Evolutionary conservation across 129 eudicot genomes (phyloP).

Genomic region (Escallonia herrerae): DNA sequence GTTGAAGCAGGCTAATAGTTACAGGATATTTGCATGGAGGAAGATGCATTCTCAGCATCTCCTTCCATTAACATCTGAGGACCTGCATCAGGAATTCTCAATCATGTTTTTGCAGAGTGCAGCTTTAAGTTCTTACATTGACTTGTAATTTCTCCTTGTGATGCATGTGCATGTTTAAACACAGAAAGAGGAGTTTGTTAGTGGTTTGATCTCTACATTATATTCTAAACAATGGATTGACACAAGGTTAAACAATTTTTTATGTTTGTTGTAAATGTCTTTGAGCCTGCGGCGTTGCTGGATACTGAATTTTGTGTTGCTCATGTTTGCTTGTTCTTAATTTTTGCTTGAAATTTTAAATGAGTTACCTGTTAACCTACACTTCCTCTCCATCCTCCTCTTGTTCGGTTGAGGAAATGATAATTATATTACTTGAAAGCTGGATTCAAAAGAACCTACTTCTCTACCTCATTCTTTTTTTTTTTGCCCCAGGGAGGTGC

Average conservation of each 20-base stretch:
- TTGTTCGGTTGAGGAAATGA: not conserved
- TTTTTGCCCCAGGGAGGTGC: conserved; percentile 59
- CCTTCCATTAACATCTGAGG: not conserved
- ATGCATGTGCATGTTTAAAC: no score
- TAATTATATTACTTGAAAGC: not conserved
- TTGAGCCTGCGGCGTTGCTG: no score
- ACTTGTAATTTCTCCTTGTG: no score
- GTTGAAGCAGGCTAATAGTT: not conserved
- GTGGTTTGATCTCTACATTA: no score
- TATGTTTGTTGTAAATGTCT: no score
- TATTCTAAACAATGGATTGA: no score
- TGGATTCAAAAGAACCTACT: conserved; percentile 1
- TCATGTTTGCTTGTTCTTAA: no score
- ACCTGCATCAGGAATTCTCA: not conserved
- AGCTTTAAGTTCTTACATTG: no score
- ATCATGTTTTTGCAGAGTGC: not conserved
- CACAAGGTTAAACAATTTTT: no score
- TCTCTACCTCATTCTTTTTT: not conserved
- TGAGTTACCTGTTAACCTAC: not conserved
- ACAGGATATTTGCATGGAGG: not conserved
- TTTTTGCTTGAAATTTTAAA: no score
- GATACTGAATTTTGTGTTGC: no score
- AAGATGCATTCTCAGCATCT: not conserved
- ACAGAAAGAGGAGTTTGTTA: no score
- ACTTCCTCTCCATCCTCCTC: not conserved